Base-by-base conservation (phyloP, 1,284 basidiomycete species). In the Vanrija sp. region DNA sequence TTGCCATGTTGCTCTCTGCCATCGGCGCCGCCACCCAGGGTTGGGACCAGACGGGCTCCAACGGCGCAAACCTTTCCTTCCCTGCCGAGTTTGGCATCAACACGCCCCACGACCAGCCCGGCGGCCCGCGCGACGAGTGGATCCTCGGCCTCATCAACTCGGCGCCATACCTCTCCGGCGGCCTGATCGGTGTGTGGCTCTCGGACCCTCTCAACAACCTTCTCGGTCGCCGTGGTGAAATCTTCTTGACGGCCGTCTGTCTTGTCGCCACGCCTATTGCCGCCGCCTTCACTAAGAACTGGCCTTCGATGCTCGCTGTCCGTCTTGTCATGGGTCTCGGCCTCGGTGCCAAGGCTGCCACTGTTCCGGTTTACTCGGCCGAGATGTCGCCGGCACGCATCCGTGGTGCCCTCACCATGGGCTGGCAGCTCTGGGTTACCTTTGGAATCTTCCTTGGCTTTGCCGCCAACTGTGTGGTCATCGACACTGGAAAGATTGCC, bases 181-280 rank as follows among this genome's bases (percentile, higher is more conserved):
- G 59, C 65, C 71, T 58, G 38, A 21, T 61, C 16, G 53, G 53
- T 9, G 28, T 34, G 19, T 55, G 53, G 86, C 72, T 89, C 43
- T 86, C 86, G 0, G 83, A 84, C 43, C 88, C 88, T 4, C 79
- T 89, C 56, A 90, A 89, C 70, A 77, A 79, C 54, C 77, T 69
- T 61, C 80, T 90, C 52, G 88, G 88, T 6, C 84, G 88, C 60
- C 83, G 86, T 43, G 88, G 87, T 49, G 84, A 83, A n/a, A 88
- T 90, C 65, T 89, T 89, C 68, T 64, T 89, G 68, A 83, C 84
- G 28, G 85, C 83, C 48, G 64, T 83, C 46, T 74, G 38, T 21
- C 58, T 60, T 12, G 54, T 52, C 21, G 43, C 43, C 6, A 63
- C 73, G 10, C 71, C 72, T 9, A 73, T 75, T 18, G 50, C 43